Evolutionary conservation across 805 yeast genomes (phyloP).

Genomic region (Candida awuae): DNA sequence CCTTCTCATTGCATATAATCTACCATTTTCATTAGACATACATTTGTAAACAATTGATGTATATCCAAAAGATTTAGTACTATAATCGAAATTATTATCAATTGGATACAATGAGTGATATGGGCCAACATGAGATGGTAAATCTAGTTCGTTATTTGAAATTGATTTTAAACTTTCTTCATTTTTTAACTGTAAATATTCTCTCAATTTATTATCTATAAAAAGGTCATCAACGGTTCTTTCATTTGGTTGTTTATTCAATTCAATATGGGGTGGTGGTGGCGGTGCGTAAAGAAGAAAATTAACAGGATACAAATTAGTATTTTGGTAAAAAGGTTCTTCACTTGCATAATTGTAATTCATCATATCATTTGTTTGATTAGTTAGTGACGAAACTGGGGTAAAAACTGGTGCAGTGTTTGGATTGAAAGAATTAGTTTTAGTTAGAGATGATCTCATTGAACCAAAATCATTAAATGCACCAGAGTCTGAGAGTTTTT

Average conservation of each 20-base stretch:
- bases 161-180: slow-evolving; percentile 67
- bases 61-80: slow-evolving; percentile 40
- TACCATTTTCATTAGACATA: slow-evolving; percentile 70
- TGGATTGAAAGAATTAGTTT: slow-evolving; percentile 21
- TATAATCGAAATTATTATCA: slow-evolving; percentile 41
- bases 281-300: slow-evolving; percentile 87
- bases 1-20: slow-evolving; percentile 66
- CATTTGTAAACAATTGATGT: slow-evolving; percentile 69
- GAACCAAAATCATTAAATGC: background rate
- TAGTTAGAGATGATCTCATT: slow-evolving; percentile 1
- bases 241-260: slow-evolving; percentile 62
- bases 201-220: slow-evolving; percentile 64
- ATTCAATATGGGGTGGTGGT: slow-evolving; percentile 65
- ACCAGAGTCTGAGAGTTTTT: background rate
- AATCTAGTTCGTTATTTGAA: slow-evolving; percentile 38
- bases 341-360: slow-evolving; percentile 9
- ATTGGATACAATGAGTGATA: slow-evolving; percentile 84
- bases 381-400: slow-evolving; percentile 31
- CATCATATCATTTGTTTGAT: slow-evolving; percentile 24
- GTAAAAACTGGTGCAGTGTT: slow-evolving; percentile 27
- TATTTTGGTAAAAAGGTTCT: slow-evolving; percentile 28
- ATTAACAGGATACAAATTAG: slow-evolving; percentile 48
- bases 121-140: slow-evolving; percentile 72
- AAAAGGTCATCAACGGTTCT: slow-evolving; percentile 63
- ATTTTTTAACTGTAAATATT: slow-evolving; percentile 59